Base-by-base conservation (phyloP, 169 alveolate species). In the Babesia bovis region DNA sequence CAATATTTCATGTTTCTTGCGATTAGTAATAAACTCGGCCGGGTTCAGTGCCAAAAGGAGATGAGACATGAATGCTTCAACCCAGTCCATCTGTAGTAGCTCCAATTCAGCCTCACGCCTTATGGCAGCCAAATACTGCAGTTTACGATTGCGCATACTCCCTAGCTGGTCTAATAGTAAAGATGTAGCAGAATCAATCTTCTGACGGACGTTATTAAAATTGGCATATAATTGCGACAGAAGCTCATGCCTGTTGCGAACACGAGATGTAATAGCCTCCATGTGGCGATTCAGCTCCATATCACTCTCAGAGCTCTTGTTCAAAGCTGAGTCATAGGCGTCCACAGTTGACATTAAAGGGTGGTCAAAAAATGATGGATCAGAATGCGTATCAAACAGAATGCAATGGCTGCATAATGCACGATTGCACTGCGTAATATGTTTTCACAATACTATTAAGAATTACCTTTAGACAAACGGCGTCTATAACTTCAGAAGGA, bases 401-500 rank as follows among this genome's bases (percentile, higher is more conserved):
- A 92, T 71, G 72, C 96, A 93, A 70, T 89, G 91, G 49, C 93
- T 90, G 66, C 96, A 93, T 19, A 93, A 78, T 35, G 94, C 82
- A 44, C 85, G 71, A 77, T 74, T 92, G 53, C 96, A 93, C 86
- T 90, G 71, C 55, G 53, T 2, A 28, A 42, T 51, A 33, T 10
- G 49, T 67, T 21, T 12, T 15, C 9, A 19, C n/a, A 15, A 10
- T 13, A 47, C 0, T 1, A 3, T 17, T 19, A 32, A 26, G 13
- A 17, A 38, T 23, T 30, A 61, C 79, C 85, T 84, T 83, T 88
- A 93, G 83, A 82, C 97, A 93, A 36, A 91, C 96, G 35, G 78
- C 88, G 63, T 93, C 96, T n/a, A 93, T 66, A 68, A 90, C 82
- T 66, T 93, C 96, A 17, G 93, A 77, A 15, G 96, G 94, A 73